phyloP scores from a whole-genome alignment of 2,329 filamentous ascomycete genomes.

The Alternaria sp. region DNA sequence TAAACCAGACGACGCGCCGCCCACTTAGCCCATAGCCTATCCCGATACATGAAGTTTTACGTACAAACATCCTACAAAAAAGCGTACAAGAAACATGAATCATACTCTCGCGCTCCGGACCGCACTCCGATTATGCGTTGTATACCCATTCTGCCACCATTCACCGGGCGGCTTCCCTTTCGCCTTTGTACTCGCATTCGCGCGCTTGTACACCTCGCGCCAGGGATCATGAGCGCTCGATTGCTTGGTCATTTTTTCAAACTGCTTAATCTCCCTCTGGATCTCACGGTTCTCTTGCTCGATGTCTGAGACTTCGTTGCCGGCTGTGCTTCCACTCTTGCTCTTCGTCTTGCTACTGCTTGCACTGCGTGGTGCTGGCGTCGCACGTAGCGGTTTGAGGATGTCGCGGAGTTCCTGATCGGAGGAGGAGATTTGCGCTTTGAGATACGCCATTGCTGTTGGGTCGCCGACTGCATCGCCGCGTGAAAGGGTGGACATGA shows the following conservation, averaged over 20 bases:
- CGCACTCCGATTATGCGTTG: background rate
- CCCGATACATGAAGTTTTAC: background rate
- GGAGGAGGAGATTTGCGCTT: conserved; percentile 79
- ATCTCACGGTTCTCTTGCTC: conserved; percentile 19
- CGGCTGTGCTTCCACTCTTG: background rate
- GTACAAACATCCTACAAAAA: background rate
- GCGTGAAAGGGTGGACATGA: conserved; percentile 74
- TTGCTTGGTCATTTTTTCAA: conserved; percentile 36
- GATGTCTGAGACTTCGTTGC: background rate
- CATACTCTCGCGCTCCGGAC: background rate
- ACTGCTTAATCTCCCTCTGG: conserved; percentile 21
- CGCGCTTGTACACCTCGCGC: conserved; percentile 19
- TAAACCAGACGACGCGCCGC: background rate
- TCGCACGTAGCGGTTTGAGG: conserved; percentile 57
- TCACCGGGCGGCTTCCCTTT: background rate
- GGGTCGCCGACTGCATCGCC: conserved; percentile 4
- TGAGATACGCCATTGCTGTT: conserved; percentile 67
- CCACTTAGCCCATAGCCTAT: background rate
- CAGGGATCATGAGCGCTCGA: conserved; percentile 36
- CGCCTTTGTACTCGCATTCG: background rate
- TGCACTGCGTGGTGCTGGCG: background rate
- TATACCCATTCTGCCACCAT: background rate
- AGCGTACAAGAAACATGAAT: background rate
- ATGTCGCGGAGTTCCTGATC: conserved; percentile 78
- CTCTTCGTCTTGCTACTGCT: background rate